Evolutionary conservation across 2,329 filamentous ascomycete species (phyloP).

Genomic region (Diplodia seriata): DNA sequence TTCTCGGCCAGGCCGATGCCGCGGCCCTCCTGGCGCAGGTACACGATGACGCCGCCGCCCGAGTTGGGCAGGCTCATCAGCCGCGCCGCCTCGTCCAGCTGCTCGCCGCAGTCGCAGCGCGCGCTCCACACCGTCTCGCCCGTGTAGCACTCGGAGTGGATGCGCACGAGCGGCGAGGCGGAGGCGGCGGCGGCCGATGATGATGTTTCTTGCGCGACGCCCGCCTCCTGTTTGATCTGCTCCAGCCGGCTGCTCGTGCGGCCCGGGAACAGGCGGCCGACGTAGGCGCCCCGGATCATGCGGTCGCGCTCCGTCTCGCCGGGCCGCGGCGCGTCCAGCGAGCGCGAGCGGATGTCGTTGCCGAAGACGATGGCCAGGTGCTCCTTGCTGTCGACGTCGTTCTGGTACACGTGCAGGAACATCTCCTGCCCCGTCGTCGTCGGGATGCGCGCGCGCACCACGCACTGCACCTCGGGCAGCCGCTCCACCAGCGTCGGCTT

Average conservation of each 20-base stretch:
- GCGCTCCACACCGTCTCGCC: conserved; percentile 99
- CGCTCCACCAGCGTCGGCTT: conserved; percentile 73
- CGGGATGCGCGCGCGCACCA: conserved; percentile 92
- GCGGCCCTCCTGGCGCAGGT: conserved; percentile 92
- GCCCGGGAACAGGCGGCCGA: conserved; percentile 84
- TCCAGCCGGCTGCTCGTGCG: conserved; percentile 76
- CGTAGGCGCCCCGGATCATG: conserved; percentile 94
- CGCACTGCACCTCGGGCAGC: conserved; percentile 87
- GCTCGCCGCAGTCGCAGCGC: conserved; percentile 96
- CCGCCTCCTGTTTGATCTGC: conserved; percentile 51
- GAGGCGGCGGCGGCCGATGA: no score
- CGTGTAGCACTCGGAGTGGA: conserved; percentile 98
- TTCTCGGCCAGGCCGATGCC: conserved; percentile 96
- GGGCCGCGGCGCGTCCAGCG: conserved; percentile 71
- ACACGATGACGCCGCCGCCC: conserved; percentile 88
- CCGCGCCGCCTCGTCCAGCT: conserved; percentile 92
- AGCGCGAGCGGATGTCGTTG: conserved; percentile 75
- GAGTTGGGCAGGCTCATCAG: conserved; percentile 78
- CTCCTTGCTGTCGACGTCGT: conserved; percentile 92
- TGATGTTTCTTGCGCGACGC: conserved; percentile 24
- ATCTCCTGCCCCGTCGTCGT: conserved; percentile 92
- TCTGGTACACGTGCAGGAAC: conserved; percentile 94
- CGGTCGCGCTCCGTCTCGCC: conserved; percentile 87
- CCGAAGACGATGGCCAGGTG: conserved; percentile 98
- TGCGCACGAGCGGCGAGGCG: conserved; percentile 78